Evolutionary conservation across 163 green algal genomes (phyloP).

Genomic region (Prototheca wickerhamii): DNA sequence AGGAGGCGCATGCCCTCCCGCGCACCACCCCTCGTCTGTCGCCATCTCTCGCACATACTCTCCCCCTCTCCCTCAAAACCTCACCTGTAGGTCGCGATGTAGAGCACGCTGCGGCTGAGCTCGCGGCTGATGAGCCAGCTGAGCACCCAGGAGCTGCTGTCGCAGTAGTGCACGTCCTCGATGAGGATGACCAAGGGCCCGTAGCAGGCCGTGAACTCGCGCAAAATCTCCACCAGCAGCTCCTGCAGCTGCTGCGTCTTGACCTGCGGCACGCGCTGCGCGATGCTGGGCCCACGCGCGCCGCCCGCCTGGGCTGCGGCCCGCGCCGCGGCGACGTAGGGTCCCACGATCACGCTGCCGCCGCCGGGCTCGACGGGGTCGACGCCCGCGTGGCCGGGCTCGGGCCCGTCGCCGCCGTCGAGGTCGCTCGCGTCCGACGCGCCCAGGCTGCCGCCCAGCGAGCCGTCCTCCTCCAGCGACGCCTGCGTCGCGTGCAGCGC

Average conservation of each 20-base stretch:
- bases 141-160: slow-evolving; percentile 57
- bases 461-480: too few species aligned
- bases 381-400: neutral
- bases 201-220: slow-evolving; percentile 41
- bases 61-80: too few species aligned
- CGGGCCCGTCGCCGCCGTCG: neutral
- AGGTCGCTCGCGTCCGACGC: too few species aligned
- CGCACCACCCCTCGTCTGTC: too few species aligned
- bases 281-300: too few species aligned
- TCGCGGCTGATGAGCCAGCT: slow-evolving; percentile 13
- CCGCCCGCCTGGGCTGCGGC: neutral
- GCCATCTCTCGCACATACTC: too few species aligned
- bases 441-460: too few species aligned
- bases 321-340: neutral
- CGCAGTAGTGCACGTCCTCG: slow-evolving; percentile 72
- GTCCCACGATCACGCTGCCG: neutral
- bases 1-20: too few species aligned
- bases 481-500: too few species aligned
- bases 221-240: slow-evolving; percentile 31
- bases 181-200: slow-evolving; percentile 56
- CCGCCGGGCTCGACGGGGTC: neutral
- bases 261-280: neutral
- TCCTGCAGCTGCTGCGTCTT: slow-evolving; percentile 37
- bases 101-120: slow-evolving; percentile 1
- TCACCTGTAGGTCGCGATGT: too few species aligned